phyloP scores from a whole-genome alignment of 164 flowering plant genomes.

The Stephania japonica region DNA sequence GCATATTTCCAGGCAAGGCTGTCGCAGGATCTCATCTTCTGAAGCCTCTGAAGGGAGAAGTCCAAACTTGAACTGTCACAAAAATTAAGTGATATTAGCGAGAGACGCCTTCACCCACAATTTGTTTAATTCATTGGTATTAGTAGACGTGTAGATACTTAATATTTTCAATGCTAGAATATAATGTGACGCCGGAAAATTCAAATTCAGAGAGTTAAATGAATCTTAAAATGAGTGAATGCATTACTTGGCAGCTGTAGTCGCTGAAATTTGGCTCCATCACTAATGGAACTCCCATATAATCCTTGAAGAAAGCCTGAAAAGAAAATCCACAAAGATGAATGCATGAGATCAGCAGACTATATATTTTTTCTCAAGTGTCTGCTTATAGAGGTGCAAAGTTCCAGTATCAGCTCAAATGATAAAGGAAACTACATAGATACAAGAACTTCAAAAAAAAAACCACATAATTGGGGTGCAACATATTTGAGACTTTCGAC shows the following conservation, averaged over 20 bases:
- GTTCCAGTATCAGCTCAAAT: no score
- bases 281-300: constrained; percentile 84
- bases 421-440: background rate
- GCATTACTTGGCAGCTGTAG: constrained; percentile 87
- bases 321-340: constrained; percentile 4
- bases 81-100: background rate
- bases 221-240: background rate
- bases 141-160: no score
- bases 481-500: background rate
- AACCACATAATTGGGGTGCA: background rate
- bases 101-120: background rate
- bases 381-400: no score
- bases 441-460: background rate
- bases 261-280: constrained; percentile 94
- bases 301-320: constrained; percentile 69
- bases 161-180: no score
- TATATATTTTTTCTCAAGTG: background rate
- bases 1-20: constrained; percentile 79
- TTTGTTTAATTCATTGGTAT: background rate
- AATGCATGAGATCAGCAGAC: background rate
- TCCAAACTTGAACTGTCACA: constrained; percentile 76
- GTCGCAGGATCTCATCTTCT: constrained; percentile 49
- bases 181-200: no score
- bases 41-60: constrained; percentile 49
- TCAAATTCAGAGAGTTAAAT: no score